Evolutionary conservation across 2,329 filamentous ascomycete genomes (phyloP).

Genomic region (Ophiostoma quercus): DNA sequence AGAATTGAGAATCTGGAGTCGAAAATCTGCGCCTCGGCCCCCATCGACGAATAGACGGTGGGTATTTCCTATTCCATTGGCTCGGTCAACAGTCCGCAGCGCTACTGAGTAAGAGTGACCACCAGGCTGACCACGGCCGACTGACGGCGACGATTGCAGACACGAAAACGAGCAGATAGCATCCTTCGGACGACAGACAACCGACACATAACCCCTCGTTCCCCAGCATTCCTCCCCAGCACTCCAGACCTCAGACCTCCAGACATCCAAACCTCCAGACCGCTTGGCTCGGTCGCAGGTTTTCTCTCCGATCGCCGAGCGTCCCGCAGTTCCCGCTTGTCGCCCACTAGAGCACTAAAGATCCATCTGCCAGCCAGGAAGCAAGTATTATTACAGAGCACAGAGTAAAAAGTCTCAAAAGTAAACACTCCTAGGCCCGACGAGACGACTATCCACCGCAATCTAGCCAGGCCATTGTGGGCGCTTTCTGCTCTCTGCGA

Average conservation of each 20-base stretch:
- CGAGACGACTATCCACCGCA: background rate
- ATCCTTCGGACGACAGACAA: background rate
- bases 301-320: conserved; percentile 21
- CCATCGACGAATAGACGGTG: background rate
- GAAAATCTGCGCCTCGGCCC: background rate
- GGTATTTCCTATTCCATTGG: conserved; percentile 8
- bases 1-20: background rate
- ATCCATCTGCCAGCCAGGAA: background rate
- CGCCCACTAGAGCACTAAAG: background rate
- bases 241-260: background rate
- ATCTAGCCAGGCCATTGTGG: too few relatives aligned
- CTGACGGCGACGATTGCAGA: background rate
- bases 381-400: background rate
- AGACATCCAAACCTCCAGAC: background rate
- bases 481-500: background rate
- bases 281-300: conserved; percentile 6
- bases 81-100: background rate
- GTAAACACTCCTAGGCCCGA: background rate
- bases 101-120: background rate
- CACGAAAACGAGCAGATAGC: background rate
- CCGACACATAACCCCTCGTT: background rate
- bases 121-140: background rate
- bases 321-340: conserved; percentile 21
- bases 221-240: background rate
- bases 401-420: background rate